Evolutionary conservation across 2,329 filamentous ascomycete genomes (phyloP).

Genomic region (Acephala macrosclerotiorum): DNA sequence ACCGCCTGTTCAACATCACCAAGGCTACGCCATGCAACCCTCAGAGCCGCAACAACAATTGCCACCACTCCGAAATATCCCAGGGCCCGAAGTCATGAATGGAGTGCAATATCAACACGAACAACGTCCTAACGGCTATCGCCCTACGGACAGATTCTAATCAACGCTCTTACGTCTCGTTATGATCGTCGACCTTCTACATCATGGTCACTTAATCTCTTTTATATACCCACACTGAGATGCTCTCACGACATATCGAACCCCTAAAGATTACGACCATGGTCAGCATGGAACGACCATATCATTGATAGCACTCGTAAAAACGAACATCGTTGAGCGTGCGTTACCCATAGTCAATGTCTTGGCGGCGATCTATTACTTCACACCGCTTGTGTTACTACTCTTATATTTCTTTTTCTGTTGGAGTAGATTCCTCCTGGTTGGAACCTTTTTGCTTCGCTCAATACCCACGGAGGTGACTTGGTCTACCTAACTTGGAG

Average conservation of each 20-base stretch:
- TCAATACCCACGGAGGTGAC: conserved; percentile 23
- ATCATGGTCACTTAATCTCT: conserved; percentile 3
- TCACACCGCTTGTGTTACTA: conserved; percentile 22
- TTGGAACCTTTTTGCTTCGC: conserved; percentile 12
- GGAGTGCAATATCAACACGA: conserved; percentile 63
- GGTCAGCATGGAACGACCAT: not conserved
- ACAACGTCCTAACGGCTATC: conserved; percentile 33
- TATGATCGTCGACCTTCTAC: conserved; percentile 3
- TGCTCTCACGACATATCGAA: not conserved
- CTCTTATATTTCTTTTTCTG: conserved; percentile 6
- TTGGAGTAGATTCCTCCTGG: conserved; percentile 6
- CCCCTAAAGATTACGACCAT: not conserved
- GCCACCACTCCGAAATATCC: conserved; percentile 60
- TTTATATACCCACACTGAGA: not conserved
- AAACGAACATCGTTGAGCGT: not conserved
- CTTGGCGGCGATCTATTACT: not conserved
- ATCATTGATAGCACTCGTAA: not conserved
- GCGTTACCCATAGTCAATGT: not conserved
- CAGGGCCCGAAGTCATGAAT: conserved; percentile 66
- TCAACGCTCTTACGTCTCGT: not conserved
- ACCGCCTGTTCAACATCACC: conserved; percentile 20
- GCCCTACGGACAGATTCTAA: conserved; percentile 8
- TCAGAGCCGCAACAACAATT: conserved; percentile 50
- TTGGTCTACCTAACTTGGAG: conserved; percentile 10
- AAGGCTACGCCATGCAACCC: conserved; percentile 27